phyloP scores from a whole-genome alignment of 2,329 filamentous ascomycete genomes.

The Paraphoma sp. region DNA sequence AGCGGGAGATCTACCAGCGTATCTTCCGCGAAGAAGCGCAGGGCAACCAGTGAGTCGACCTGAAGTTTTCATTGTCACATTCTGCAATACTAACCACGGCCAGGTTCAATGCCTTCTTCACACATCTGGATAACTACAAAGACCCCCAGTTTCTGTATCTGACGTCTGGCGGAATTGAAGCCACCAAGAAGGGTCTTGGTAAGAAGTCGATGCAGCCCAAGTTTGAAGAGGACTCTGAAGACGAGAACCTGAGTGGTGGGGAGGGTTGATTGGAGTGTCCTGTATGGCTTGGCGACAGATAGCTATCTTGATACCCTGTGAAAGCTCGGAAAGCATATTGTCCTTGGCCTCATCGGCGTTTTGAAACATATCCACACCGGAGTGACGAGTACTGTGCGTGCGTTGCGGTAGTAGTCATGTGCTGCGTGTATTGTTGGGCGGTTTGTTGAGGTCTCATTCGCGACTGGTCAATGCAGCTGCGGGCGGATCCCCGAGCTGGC shows the following conservation, averaged over 20 bases:
- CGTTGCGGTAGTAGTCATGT: not conserved
- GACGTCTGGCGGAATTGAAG: constrained; percentile 56
- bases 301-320: not conserved
- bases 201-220: constrained; percentile 34
- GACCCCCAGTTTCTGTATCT: constrained; percentile 58
- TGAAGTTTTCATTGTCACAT: not conserved
- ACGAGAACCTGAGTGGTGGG: constrained; percentile 44
- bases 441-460: not conserved
- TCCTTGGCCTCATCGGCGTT: too few relatives aligned
- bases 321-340: not conserved
- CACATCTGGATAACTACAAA: constrained; percentile 59
- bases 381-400: too few relatives aligned
- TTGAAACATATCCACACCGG: too few relatives aligned
- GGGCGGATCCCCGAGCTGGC: constrained; percentile 25
- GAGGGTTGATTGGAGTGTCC: constrained; percentile 27
- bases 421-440: not conserved
- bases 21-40: constrained; percentile 91
- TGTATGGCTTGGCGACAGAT: too few relatives aligned
- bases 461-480: not conserved
- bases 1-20: constrained; percentile 86
- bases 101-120: constrained; percentile 57
- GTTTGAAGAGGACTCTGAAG: constrained; percentile 44
- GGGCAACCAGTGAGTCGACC: constrained; percentile 75
- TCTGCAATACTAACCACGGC: constrained; percentile 15
- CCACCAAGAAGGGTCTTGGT: constrained; percentile 44